Conservation (phyloP, 2,329 filamentous ascomycete species). For the Byssoonygena ceratinophila region DNA sequence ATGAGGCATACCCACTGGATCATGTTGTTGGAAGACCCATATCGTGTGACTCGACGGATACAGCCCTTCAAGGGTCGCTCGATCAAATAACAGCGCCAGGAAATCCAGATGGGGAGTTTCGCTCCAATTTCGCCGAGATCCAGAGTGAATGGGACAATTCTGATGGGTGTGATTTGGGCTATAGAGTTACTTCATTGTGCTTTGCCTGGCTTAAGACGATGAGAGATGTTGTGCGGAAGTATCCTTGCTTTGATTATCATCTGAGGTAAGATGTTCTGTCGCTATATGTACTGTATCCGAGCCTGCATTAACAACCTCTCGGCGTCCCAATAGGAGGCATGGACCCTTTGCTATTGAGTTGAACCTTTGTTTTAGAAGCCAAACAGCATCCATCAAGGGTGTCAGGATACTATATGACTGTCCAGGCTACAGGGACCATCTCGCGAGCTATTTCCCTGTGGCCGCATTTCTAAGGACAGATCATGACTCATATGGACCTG, state of each 20-base stretch:
- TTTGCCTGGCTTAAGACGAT: background rate
- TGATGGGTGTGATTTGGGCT: background rate
- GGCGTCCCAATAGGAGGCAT: background rate
- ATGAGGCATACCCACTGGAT: background rate
- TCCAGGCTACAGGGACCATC: background rate
- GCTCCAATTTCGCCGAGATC: no score
- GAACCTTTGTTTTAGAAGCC: background rate
- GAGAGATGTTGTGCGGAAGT: background rate
- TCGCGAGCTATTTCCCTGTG: slow-evolving; percentile 1
- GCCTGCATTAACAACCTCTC: no score
- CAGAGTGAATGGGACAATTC: no score
- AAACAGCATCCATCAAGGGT: background rate
- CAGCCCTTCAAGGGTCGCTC: background rate
- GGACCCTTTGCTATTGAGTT: background rate
- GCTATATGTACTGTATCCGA: no score
- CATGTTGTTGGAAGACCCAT: slow-evolving; percentile 7
- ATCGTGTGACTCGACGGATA: background rate
- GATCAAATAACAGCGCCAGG: background rate
- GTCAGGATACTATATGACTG: background rate
- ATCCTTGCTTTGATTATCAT: background rate
- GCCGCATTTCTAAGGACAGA: background rate
- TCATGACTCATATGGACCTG: background rate
- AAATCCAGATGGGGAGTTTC: background rate
- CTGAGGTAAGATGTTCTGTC: no score
- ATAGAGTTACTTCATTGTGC: background rate